Percentiles rank a stretch among this genome's conserved stretches.
These are phyloP conservation scores for Gremmenia infestans DNA, from an alignment of 2,329 filamentous ascomycete species.

Conservation along the genomic window DNA sequence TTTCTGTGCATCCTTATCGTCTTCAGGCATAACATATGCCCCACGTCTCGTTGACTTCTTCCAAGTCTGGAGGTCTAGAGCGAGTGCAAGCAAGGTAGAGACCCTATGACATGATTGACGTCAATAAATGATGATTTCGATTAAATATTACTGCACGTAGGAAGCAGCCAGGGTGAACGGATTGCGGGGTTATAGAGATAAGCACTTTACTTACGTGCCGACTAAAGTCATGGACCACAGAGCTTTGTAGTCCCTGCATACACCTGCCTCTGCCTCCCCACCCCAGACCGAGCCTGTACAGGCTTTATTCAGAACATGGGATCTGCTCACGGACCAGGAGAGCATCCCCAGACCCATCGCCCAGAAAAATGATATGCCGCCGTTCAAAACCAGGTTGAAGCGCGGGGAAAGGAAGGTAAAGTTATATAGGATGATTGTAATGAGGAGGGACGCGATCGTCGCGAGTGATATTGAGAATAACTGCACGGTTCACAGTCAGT, in stretches of 20 bases:
- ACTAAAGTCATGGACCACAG: slow-evolving; percentile 27
- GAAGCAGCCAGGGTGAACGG: neutral
- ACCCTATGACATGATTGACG: slow-evolving; percentile 8
- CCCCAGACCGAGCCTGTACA: slow-evolving; percentile 22
- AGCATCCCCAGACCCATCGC: slow-evolving; percentile 24
- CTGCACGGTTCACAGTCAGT: slow-evolving; percentile 1
- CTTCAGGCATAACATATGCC: slow-evolving; percentile 23
- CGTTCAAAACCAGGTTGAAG: slow-evolving; percentile 27
- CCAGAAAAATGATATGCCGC: slow-evolving; percentile 21
- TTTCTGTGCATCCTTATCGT: slow-evolving; percentile 22
- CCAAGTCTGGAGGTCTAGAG: slow-evolving; percentile 23
- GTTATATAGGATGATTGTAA: slow-evolving; percentile 29
- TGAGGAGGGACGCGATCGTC: slow-evolving; percentile 18
- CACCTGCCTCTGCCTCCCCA: slow-evolving; percentile 18
- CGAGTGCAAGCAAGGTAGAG: slow-evolving; percentile 23
- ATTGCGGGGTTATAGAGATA: neutral
- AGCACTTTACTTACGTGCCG: slow-evolving; percentile 24
- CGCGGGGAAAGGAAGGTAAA: slow-evolving; percentile 27
- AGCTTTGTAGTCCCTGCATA: slow-evolving; percentile 29
- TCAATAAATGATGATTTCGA: neutral
- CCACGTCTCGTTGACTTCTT: slow-evolving; percentile 17
- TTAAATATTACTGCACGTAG: neutral
- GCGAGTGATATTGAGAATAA: slow-evolving; percentile 12
- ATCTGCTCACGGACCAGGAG: slow-evolving; percentile 22
- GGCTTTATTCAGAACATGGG: slow-evolving; percentile 21